Conservation (phyloP, 305 asterid genomes). For the Striga hermonthica region DNA sequence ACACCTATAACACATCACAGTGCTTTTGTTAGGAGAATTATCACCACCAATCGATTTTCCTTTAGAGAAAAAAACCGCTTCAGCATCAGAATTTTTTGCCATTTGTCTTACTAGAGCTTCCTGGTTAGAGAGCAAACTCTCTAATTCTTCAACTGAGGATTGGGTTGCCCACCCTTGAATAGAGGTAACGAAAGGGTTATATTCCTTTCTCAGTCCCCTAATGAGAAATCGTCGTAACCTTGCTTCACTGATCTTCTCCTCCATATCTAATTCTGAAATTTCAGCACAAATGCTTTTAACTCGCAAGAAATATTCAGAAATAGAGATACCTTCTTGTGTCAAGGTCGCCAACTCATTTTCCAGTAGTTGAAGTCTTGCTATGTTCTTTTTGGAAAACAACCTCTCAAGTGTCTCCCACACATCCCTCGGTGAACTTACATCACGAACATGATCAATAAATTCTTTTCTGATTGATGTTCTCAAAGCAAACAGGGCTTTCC, state of each 20-base stretch:
- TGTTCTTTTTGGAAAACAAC: neutral
- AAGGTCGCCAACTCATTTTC: conserved; percentile 27
- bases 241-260: conserved; percentile 19
- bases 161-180: conserved; percentile 31
- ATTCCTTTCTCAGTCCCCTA: conserved; percentile 24
- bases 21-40: neutral
- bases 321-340: conserved; percentile 11
- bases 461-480: conserved; percentile 11
- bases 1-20: conserved; percentile 9
- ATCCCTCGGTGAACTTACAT: conserved; percentile 7
- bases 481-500: conserved; percentile 2
- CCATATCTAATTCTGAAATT: conserved; percentile 28
- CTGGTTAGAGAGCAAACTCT: conserved; percentile 29
- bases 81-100: neutral
- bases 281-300: conserved; percentile 24
- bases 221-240: conserved; percentile 24
- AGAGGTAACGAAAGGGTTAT: conserved; percentile 18
- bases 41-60: neutral
- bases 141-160: conserved; percentile 23
- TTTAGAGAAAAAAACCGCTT: conserved; percentile 6
- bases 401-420: conserved; percentile 12
- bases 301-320: conserved; percentile 26
- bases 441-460: conserved; percentile 25
- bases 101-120: conserved; percentile 27
- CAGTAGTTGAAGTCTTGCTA: neutral